Base-by-base conservation (phyloP, 495 filamentous ascomycete species). In the Aspergillus sclerotioniger region DNA sequence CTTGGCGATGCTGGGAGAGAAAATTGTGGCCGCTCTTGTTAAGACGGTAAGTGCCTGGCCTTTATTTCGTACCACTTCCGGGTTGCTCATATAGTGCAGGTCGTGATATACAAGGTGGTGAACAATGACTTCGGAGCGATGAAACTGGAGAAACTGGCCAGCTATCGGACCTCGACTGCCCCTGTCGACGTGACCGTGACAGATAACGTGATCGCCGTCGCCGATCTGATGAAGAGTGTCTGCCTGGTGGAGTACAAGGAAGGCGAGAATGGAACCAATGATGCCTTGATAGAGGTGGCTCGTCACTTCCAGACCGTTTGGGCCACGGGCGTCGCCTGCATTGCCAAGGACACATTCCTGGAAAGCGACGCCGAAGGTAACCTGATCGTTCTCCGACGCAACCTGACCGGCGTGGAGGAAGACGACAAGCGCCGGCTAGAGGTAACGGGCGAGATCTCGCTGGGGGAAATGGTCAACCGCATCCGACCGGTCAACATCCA, bases 201-300 rank as follows among this genome's bases (percentile, higher is more conserved):
- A 15, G 84, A 74, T 13, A 81, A 88, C 56, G 8, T 83, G 28
- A 93, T 98, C 59, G 89, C 89, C 0, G 85, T 99, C 5, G 90
- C 87, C 1, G 94, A 99, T 63, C 75, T 99, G 39, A 98, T 96
- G 91, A 96, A 97, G 76, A 93, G 89, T 32, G 76, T 94, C 37
- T 88, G 88, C 15, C 68, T 98, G 9, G 75, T 96, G 10, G 74
- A 90, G 65, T 92, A 84, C 63, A 71, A 75, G 8, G 76, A 76
- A 16, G 79, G 80, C 8, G 62, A 74, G 33, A 71, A 62, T 29
- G 79, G 71, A 0, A 66, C 73, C 7, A 61, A 69, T 28, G 74
- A 82, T 73, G 61, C 73, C 59, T 76, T 96, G 43, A 75, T 68
- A 0, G 92, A 97, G 76, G 76, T 90, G 7, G 87, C 90, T 6